Conservation (phyloP, 2,329 filamentous ascomycete species). For the Beauveria australis region DNA sequence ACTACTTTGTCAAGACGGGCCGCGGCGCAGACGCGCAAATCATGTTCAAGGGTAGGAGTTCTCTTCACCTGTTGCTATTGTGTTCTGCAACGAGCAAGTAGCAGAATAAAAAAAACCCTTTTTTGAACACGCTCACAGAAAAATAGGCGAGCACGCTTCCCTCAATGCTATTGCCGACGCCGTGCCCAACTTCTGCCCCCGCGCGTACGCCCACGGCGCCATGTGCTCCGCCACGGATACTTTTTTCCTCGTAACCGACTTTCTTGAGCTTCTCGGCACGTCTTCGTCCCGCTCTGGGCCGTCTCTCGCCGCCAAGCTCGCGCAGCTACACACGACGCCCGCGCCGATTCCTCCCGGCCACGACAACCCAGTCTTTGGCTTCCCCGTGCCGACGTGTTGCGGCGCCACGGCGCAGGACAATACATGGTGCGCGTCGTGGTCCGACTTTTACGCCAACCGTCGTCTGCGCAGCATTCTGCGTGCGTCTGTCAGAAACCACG, state of each 20-base stretch:
- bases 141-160: constrained; percentile 67
- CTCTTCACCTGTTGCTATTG: neutral
- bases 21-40: constrained; percentile 47
- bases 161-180: constrained; percentile 69
- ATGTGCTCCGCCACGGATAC: constrained; percentile 35
- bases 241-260: constrained; percentile 66
- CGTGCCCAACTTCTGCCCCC: constrained; percentile 69
- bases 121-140: constrained; percentile 33
- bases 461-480: constrained; percentile 59
- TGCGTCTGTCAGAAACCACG: constrained; percentile 52
- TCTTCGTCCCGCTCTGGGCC: constrained; percentile 37
- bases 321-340: constrained; percentile 66
- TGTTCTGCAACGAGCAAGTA: too few species aligned
- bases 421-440: constrained; percentile 63
- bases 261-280: constrained; percentile 54
- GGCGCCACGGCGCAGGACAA: constrained; percentile 81
- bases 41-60: constrained; percentile 58
- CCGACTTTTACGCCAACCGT: constrained; percentile 75
- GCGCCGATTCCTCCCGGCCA: constrained; percentile 57
- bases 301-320: constrained; percentile 68
- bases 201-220: constrained; percentile 63
- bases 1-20: constrained; percentile 68
- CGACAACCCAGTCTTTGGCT: constrained; percentile 63
- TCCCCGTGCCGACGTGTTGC: constrained; percentile 78
- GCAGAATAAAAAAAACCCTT: constrained; percentile 17